Evolutionary conservation across 495 filamentous ascomycete genomes (phyloP), one percentile per base, ranked within the genome.

Genomic region (Aspergillus kassunensis): DNA sequence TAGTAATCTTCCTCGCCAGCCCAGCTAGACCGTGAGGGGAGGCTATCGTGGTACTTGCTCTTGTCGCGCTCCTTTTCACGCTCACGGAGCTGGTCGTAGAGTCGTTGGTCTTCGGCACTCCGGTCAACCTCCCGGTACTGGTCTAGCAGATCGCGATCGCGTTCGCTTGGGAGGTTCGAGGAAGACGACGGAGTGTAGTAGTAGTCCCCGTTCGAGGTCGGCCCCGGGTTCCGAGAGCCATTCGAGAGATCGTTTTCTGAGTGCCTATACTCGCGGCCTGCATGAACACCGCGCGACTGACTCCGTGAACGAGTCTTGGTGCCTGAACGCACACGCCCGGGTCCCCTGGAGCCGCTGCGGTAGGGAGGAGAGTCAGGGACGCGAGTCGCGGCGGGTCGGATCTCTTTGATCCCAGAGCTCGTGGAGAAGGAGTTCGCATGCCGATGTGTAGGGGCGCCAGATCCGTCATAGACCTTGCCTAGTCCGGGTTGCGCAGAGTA

Each of bases 401-500:
- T 46, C 30, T 71, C 69, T 33, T 57, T 49, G 10, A 59, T 56
- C 10, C 58, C 54, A 19, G 66, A 51, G 25, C 53, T 36, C 0
- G 65, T 62, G 2, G 65, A 66, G 43, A 65, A 67, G 4, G 69
- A 70, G 10, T 49, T 53, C 11, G 60, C 63, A 37, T 59, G 60
- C n/a, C 58, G 63, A 30, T 59, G 67, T 13, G 18, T 16, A 19
- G 56, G 18, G 15, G 44, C 29, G 27, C 45, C 30, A 7, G 51
- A 12, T 12, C 74, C 77, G 5, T 78, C 73, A 49, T 82, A 80
- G 1, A 69, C 53, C 56, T 81, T 84, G 12, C 82, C 82, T 13
- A 70, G 67, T 8, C 81, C 82, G 1, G 80, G 78, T 18, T 76
- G 69, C 1, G 75, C 77, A 9, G 57, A 66, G 57, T 86, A 86